A percentile compares a stretch with the other conserved stretches of the same genome.
Conservation (phyloP, 208 protist genomes). For the Leishmania lainsoni region DNA sequence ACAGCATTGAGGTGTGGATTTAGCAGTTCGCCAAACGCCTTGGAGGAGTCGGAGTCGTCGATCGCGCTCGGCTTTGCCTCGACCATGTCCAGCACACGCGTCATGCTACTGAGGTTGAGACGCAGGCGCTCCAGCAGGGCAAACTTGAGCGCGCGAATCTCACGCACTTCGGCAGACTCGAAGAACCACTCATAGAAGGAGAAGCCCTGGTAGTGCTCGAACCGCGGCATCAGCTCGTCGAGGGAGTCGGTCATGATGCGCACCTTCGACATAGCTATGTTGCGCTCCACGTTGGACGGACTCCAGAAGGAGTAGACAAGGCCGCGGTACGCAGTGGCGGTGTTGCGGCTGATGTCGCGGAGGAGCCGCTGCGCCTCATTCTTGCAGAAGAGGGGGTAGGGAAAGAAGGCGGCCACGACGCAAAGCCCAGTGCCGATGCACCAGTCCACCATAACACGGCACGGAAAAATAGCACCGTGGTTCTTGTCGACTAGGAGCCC, state of each 20-base stretch:
- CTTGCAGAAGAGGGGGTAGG: conserved; percentile 82
- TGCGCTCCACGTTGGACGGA: conserved; percentile 79
- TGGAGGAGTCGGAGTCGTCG: conserved; percentile 72
- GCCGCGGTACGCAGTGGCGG: conserved; percentile 66
- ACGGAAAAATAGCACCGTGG: conserved; percentile 50
- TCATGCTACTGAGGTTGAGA: conserved; percentile 82
- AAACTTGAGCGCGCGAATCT: conserved; percentile 69
- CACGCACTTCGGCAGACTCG: conserved; percentile 63
- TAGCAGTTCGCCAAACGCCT: conserved; percentile 65
- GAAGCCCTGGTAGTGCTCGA: conserved; percentile 67
- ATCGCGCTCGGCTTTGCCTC: conserved; percentile 68
- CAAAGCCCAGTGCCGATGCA: conserved; percentile 79
- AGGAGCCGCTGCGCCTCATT: conserved; percentile 56
- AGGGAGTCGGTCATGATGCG: conserved; percentile 67
- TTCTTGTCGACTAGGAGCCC: conserved; percentile 52
- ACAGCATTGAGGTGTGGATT: conserved; percentile 61
- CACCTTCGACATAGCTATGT: conserved; percentile 88
- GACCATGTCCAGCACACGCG: conserved; percentile 82
- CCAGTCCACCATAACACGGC: conserved; percentile 87
- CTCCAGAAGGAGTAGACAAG: conserved; percentile 88
- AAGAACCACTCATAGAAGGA: conserved; percentile 87
- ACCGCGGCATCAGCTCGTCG: conserved; percentile 58
- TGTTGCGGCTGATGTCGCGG: conserved; percentile 58
- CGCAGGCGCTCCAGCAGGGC: conserved; percentile 67
- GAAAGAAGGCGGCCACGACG: conserved; percentile 70